Percentiles rank a stretch among this genome's conserved stretches.
Evolutionary conservation across 495 filamentous ascomycete genomes (phyloP).

Genomic region (Zalerion maritima): DNA sequence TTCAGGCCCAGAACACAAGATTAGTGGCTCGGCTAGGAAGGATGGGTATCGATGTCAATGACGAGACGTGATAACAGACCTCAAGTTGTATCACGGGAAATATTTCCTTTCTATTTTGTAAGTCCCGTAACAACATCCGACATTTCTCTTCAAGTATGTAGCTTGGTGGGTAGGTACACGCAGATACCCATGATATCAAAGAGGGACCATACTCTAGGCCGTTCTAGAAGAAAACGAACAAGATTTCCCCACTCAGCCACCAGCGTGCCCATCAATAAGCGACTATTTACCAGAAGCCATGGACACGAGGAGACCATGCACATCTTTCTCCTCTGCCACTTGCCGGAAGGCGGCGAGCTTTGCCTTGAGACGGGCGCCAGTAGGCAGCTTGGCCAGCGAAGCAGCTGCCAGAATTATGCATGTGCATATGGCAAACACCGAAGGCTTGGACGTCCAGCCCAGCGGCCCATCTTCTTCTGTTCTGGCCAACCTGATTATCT

Average conservation of each 20-base stretch:
- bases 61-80: background rate
- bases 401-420: slow-evolving; percentile 38
- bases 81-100: background rate
- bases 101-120: too few relatives aligned
- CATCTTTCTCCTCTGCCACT: background rate
- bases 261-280: too few relatives aligned
- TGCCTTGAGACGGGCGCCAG: background rate
- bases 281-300: too few relatives aligned
- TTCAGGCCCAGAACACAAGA: slow-evolving; percentile 53
- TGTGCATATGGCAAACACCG: slow-evolving; percentile 53
- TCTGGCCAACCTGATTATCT: slow-evolving; percentile 26
- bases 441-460: slow-evolving; percentile 59
- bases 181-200: too few relatives aligned
- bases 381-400: slow-evolving; percentile 8
- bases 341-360: background rate
- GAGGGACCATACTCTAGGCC: too few relatives aligned
- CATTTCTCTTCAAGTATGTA: too few relatives aligned
- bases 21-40: slow-evolving; percentile 38
- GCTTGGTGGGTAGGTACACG: too few relatives aligned
- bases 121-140: too few relatives aligned
- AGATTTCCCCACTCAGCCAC: too few relatives aligned
- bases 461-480: slow-evolving; percentile 43
- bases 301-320: too few relatives aligned
- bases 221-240: too few relatives aligned
- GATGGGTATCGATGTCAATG: slow-evolving; percentile 13